These are phyloP conservation scores for Phaeophleospora eucalypticola DNA, from an alignment of 2,329 filamentous ascomycete genomes.

Conservation along the genomic window DNA sequence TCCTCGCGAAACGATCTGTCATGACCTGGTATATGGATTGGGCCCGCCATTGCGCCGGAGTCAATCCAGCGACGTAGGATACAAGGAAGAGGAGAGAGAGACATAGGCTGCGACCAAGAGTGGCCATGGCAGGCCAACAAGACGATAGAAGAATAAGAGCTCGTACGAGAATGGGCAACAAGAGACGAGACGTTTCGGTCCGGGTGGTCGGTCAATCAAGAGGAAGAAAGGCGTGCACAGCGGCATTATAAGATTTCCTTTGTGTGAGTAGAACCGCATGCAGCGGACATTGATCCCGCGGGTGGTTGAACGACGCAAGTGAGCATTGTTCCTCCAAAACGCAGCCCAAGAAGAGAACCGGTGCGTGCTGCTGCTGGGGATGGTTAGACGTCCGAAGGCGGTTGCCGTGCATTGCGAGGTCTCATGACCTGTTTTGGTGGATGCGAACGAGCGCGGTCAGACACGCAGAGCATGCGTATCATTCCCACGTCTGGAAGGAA, in stretches of 20 bases:
- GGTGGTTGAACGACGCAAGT: neutral
- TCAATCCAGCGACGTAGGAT: conserved; percentile 1
- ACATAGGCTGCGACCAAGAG: neutral
- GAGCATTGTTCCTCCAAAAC: neutral
- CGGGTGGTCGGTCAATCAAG: neutral
- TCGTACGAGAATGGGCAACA: neutral
- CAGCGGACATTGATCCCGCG: neutral
- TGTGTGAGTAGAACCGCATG: neutral
- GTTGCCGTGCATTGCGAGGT: too few species aligned
- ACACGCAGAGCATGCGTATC: too few species aligned
- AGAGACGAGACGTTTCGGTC: too few species aligned
- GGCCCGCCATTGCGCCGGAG: conserved; percentile 34
- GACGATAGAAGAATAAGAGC: neutral
- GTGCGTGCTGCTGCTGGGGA: too few species aligned
- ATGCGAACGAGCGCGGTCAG: too few species aligned
- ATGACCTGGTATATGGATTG: conserved; percentile 58
- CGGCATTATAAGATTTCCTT: neutral
- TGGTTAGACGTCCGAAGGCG: too few species aligned
- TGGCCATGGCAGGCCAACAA: neutral
- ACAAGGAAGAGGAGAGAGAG: conserved; percentile 1
- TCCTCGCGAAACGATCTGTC: conserved; percentile 54
- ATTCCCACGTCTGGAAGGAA: too few species aligned
- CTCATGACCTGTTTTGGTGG: too few species aligned
- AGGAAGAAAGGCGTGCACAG: neutral
- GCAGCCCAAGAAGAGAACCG: too few species aligned